Percentiles rank a stretch among this genome's conserved stretches.
Conservation (phyloP, 2,329 filamentous ascomycete genomes). For the Tolypocladium amazonense region DNA sequence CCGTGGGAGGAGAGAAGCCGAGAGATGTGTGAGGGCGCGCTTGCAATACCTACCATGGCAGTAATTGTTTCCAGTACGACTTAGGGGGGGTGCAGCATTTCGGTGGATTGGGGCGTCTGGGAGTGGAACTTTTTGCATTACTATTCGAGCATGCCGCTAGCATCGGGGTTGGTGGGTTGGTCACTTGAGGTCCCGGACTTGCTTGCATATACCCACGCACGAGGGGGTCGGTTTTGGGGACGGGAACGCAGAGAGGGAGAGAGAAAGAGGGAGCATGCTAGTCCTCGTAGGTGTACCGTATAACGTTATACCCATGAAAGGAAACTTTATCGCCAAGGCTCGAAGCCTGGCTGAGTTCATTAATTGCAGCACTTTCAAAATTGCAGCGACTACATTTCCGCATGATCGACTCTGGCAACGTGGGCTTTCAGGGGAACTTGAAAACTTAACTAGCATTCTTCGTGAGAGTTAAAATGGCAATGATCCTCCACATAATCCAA, state of each 20-base stretch:
- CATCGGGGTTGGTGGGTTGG: conserved; percentile 3
- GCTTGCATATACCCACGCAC: conserved; percentile 12
- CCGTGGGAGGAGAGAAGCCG: not conserved
- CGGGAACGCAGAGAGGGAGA: not conserved
- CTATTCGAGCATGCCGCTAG: not conserved
- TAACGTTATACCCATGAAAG: not conserved
- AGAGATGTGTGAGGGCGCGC: not conserved
- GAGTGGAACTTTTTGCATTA: not conserved
- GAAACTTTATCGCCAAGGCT: not conserved
- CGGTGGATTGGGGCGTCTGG: not conserved
- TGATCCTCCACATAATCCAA: not conserved
- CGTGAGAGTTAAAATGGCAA: not conserved
- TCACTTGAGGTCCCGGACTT: conserved; percentile 1
- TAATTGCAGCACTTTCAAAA: not conserved
- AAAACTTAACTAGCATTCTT: not conserved
- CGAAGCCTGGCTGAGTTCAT: not conserved
- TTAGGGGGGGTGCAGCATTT: not conserved
- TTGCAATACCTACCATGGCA: not conserved
- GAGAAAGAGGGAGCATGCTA: not conserved
- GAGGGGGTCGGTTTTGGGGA: not conserved
- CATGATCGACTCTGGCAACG: too few species aligned
- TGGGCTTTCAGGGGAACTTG: not conserved
- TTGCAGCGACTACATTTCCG: too few species aligned
- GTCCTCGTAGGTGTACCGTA: not conserved
- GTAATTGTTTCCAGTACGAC: not conserved